These are phyloP conservation scores for Venturia oleaginea DNA, from an alignment of 2,329 filamentous ascomycete species.

Conservation along the genomic window DNA sequence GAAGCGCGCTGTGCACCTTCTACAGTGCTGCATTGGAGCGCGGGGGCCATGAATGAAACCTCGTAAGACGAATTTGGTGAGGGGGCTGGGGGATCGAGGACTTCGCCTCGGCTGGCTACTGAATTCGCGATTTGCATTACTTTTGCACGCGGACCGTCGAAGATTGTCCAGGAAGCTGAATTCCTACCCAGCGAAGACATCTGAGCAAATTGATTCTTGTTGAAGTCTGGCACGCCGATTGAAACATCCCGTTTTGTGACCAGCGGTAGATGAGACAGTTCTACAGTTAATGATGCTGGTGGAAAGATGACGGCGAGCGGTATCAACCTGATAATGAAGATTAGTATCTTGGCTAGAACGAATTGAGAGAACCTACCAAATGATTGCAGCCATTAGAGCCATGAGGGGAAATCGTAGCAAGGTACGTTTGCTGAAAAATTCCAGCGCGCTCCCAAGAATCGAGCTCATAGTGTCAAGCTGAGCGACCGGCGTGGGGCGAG, in stretches of 20 bases:
- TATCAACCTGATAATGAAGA: background rate
- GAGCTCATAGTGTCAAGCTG: background rate
- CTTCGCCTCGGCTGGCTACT: background rate
- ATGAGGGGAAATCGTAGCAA: background rate
- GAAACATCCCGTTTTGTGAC: background rate
- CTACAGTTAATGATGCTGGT: background rate
- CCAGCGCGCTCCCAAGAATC: background rate
- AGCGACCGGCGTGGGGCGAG: background rate
- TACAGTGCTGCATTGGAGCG: background rate
- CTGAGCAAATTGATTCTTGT: constrained; percentile 5
- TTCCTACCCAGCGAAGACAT: background rate
- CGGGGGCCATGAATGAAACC: background rate
- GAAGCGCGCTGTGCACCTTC: background rate
- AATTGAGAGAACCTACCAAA: background rate
- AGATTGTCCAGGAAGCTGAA: background rate
- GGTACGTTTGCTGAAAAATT: background rate
- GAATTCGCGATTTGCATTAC: background rate
- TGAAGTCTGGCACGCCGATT: background rate
- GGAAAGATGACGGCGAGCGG: background rate
- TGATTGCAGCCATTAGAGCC: background rate
- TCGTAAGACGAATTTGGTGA: constrained; percentile 2
- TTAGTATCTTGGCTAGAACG: background rate
- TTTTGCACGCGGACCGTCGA: background rate
- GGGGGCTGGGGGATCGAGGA: background rate
- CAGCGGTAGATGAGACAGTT: background rate